Conservation (phyloP, 164 flowering plant genomes). For the Umbellularia californica region DNA sequence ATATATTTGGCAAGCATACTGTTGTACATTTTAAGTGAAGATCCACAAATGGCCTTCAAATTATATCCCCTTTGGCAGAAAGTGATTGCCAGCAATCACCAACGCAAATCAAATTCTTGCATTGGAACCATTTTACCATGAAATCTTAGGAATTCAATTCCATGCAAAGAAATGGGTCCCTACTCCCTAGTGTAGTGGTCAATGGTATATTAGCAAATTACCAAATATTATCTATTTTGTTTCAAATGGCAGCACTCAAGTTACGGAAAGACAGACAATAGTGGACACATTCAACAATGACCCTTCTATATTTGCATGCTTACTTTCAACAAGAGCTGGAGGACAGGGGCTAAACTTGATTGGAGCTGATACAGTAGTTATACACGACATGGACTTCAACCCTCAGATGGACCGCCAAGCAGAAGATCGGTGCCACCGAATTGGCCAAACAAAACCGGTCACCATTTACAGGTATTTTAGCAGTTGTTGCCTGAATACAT, state of each 20-base stretch:
- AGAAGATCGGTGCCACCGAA: conserved; percentile 95
- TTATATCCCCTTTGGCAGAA: too few species aligned
- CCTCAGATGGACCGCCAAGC: conserved; percentile 97
- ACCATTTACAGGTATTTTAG: conserved; percentile 67
- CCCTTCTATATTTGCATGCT: conserved; percentile 80
- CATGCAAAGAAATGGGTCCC: too few species aligned
- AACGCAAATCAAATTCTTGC: too few species aligned
- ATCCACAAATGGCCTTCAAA: too few species aligned
- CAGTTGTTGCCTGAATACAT: neutral
- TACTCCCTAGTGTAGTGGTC: too few species aligned
- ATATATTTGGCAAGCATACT: too few species aligned
- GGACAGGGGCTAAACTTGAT: conserved; percentile 94
- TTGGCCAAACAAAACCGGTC: conserved; percentile 91
- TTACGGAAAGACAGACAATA: conserved; percentile 82
- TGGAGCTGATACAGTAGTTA: conserved; percentile 93
- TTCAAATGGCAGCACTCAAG: conserved; percentile 69
- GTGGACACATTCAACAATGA: conserved; percentile 88
- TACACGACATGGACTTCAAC: conserved; percentile 98
- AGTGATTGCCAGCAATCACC: too few species aligned
- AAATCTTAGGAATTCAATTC: too few species aligned
- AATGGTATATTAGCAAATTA: too few species aligned
- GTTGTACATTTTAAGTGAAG: too few species aligned
- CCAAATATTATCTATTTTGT: neutral
- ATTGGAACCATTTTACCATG: too few species aligned
- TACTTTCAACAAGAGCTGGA: conserved; percentile 95